phyloP scores from a whole-genome alignment of 495 filamentous ascomycete genomes.

The Durotheca rogersii region DNA sequence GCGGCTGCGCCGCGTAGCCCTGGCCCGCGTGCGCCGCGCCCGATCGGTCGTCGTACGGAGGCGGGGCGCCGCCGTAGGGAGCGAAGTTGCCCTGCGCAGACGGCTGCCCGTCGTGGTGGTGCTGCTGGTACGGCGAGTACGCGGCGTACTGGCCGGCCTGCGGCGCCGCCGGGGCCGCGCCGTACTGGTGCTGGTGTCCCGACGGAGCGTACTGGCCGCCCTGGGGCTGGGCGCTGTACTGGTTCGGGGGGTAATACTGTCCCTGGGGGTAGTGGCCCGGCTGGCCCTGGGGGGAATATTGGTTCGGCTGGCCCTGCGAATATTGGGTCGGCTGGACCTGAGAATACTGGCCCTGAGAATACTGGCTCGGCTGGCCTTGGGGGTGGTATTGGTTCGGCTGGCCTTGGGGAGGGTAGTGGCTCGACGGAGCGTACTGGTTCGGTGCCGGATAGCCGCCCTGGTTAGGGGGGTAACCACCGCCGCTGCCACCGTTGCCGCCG shows the following conservation, averaged over 20 bases:
- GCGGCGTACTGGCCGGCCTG: conserved; percentile 31
- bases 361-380: no score
- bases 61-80: conserved; percentile 28
- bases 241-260: conserved; percentile 18
- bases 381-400: conserved; percentile 24
- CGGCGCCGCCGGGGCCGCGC: conserved; percentile 23
- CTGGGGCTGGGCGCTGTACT: conserved; percentile 23
- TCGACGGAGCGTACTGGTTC: conserved; percentile 25
- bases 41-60: conserved; percentile 18
- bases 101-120: conserved; percentile 24
- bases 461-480: conserved; percentile 24
- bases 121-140: conserved; percentile 27
- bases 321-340: no score
- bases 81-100: conserved; percentile 20
- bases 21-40: conserved; percentile 25
- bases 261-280: conserved; percentile 4
- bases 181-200: conserved; percentile 26
- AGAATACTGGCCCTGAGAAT: no score
- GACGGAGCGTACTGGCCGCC: conserved; percentile 23
- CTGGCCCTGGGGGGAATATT: conserved; percentile 23
- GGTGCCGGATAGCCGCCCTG: conserved; percentile 20
- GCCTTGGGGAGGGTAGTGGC: conserved; percentile 11
- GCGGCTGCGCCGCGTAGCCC: conserved; percentile 24
- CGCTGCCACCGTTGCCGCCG: conserved; percentile 13
- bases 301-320: no score